Conservation (phyloP, 1,139 yeast genomes). For the Magnusiomyces magnusii region DNA sequence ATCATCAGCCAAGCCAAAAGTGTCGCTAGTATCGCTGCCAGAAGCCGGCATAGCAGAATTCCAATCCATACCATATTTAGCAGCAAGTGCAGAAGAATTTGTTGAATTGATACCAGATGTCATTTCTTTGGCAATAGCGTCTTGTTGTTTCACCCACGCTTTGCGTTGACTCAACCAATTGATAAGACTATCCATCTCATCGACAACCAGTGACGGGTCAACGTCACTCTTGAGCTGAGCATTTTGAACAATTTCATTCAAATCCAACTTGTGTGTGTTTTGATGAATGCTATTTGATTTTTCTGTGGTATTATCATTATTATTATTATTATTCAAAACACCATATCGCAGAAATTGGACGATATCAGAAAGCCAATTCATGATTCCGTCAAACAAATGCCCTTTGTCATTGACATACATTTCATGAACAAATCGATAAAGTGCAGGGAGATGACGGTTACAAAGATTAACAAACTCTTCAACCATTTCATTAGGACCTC, state of each 20-base stretch:
- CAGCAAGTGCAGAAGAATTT: constrained; percentile 36
- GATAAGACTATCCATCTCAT: constrained; percentile 42
- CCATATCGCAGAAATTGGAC: constrained; percentile 56
- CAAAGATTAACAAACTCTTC: constrained; percentile 56
- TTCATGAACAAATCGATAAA: constrained; percentile 69
- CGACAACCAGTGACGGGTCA: constrained; percentile 36
- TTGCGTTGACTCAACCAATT: constrained; percentile 40
- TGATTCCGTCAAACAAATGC: constrained; percentile 54
- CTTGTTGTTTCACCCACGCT: constrained; percentile 29
- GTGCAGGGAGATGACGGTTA: constrained; percentile 59
- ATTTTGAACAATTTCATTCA: constrained; percentile 26
- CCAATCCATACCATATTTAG: constrained; percentile 44
- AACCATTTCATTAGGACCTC: constrained; percentile 51
- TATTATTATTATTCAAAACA: neutral
- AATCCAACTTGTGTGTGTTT: constrained; percentile 31
- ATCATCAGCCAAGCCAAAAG: constrained; percentile 51
- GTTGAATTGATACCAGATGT: constrained; percentile 34
- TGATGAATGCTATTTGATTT: neutral
- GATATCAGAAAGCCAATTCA: constrained; percentile 64
- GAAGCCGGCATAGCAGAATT: constrained; percentile 33
- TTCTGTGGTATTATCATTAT: neutral
- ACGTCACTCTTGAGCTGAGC: constrained; percentile 37
- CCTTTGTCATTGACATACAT: constrained; percentile 70
- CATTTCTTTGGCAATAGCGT: constrained; percentile 27
- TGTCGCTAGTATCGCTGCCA: constrained; percentile 40